Base-by-base conservation (phyloP, 106 monocot genomes). In the Dendrobium catenatum region DNA sequence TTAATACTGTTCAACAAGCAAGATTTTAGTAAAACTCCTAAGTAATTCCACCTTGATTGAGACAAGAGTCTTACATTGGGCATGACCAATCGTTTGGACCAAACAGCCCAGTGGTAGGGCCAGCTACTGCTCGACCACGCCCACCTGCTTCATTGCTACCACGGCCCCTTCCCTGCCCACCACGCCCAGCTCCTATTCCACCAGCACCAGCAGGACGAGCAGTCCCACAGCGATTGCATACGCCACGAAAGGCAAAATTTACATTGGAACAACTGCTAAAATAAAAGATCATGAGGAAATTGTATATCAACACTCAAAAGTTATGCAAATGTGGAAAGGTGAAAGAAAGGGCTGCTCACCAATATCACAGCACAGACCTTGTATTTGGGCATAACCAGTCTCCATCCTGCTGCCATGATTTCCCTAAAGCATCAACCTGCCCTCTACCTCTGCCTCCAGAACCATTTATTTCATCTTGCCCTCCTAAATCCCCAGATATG, bases 1-100 rank as follows among this genome's bases (percentile, higher is more conserved):
- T 66, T 24, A 66, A 66, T 26, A 8, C 9, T 6, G 22, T 66
- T 27, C 64, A 18, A 46, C 58, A 46, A 18, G 16, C 58, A n/a
- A 58, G 15, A 58, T 17, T 58, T 66, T 22, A 66, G 26, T 24
- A 22, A 26, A 24, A 66, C 64, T 66, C 5, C 64, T 26, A 66
- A 24, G 7, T 66, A 66, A 66, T 66, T 66, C 64, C 64, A 66
- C 15, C 5, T 70, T 37, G 17, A 58, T 37, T 59, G 19, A 31
- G 78, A 78, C 3, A 59, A 51, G 68, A 20, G 68, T 13, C 91
- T 91, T 91, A 99, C 99, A 99, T 99, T 59, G 99, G 99, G 77
- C 99, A 99, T 27, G 99, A 15, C 99, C 99, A 99, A 82, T 99
- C 99, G 88, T 95, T 99, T 78, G 99, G 99, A 59, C 99, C 99